Evolutionary conservation across 257 asterid species (phyloP).

Genomic region (Misopates orontium): DNA sequence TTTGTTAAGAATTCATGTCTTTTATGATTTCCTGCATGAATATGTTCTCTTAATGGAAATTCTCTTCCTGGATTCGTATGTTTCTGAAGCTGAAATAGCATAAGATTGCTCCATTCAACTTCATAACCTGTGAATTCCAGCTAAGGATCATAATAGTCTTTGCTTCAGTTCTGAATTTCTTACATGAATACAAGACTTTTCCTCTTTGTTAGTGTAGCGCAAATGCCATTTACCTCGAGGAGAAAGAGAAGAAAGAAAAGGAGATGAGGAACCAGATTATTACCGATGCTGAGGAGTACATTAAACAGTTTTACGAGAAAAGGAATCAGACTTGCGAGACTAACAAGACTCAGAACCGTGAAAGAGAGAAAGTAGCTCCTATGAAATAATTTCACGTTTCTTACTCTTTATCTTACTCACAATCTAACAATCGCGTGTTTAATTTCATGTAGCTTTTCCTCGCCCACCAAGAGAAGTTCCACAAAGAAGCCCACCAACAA

Average conservation of each 20-base stretch:
- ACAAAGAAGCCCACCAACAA: conserved; percentile 82
- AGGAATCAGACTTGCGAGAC: conserved; percentile 59
- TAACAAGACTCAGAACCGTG: conserved; percentile 70
- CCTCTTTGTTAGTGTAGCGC: conserved; percentile 42
- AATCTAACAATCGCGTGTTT: neutral
- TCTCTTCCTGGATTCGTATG: too few relatives aligned
- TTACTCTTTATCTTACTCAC: neutral
- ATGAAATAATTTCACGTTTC: neutral
- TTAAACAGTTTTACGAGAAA: conserved; percentile 71
- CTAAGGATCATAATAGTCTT: neutral
- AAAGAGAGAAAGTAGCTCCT: conserved; percentile 71
- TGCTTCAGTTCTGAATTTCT: conserved; percentile 6
- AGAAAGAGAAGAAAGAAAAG: conserved; percentile 88
- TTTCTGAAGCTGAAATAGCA: neutral
- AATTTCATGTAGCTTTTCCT: conserved; percentile 51
- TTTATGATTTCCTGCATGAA: neutral
- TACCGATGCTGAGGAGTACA: conserved; percentile 89
- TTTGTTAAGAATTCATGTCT: neutral
- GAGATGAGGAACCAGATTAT: conserved; percentile 76
- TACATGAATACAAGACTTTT: conserved; percentile 9
- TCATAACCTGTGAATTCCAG: neutral
- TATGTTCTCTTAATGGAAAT: neutral
- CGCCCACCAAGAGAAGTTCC: conserved; percentile 84
- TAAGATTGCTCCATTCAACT: neutral
- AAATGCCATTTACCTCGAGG: conserved; percentile 86